A percentile compares a stretch with the other conserved stretches of the same genome.
Conservation (phyloP, 2,329 filamentous ascomycete genomes). For the Colletotrichum eremochloae region DNA sequence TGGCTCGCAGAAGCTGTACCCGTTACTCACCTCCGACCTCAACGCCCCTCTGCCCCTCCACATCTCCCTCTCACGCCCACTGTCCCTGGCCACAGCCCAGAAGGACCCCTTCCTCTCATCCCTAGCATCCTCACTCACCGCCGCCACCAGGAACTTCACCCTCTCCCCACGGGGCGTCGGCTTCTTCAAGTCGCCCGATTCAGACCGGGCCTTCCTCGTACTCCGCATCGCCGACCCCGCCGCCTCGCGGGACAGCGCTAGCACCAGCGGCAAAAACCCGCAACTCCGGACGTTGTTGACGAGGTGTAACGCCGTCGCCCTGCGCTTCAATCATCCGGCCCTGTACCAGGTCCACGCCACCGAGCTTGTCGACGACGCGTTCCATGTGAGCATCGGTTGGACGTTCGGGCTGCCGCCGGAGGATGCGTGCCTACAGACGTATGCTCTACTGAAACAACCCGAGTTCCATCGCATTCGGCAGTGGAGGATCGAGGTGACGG, state of each 20-base stretch:
- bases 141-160: constrained; percentile 51
- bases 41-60: constrained; percentile 85
- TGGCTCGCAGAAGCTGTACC: constrained; percentile 65
- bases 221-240: constrained; percentile 66
- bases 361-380: constrained; percentile 61
- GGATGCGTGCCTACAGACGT: constrained; percentile 56
- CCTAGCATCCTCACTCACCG: constrained; percentile 61
- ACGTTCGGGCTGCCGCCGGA: constrained; percentile 68
- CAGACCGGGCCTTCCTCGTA: constrained; percentile 87
- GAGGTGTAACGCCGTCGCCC: constrained; percentile 75
- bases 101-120: constrained; percentile 76
- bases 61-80: constrained; percentile 87
- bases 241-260: constrained; percentile 15
- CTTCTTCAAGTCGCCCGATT: constrained; percentile 67
- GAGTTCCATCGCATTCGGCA: constrained; percentile 49
- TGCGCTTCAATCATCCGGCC: constrained; percentile 73
- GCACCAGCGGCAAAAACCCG: constrained; percentile 57
- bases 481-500: constrained; percentile 67
- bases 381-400: constrained; percentile 95
- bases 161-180: constrained; percentile 57
- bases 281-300: constrained; percentile 73
- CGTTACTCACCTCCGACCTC: constrained; percentile 82
- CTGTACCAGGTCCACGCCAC: constrained; percentile 69
- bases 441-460: constrained; percentile 46
- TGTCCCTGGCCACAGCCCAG: constrained; percentile 79